Evolutionary conservation across 208 protist species (phyloP), one percentile per base, ranked within the genome.

Genomic region (Trypanosoma congolense): DNA sequence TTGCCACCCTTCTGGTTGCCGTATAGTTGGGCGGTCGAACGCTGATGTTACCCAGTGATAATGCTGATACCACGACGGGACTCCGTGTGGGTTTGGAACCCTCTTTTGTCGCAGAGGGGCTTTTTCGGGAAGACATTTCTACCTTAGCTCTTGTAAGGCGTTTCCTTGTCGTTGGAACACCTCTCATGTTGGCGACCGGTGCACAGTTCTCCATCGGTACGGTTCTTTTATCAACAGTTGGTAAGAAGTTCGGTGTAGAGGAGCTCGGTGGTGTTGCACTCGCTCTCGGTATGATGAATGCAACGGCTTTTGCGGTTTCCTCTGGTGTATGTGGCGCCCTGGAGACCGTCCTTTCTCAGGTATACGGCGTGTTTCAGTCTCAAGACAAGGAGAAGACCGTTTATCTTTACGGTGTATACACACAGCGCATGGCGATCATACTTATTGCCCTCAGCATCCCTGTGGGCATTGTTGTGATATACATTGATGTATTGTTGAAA

Each of bases 321-420:
- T 80, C 86, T 1, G 86, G 86, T 12, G 70, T 87, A 19, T 93
- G 82, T 48, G 86, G 86, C 4, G 86, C 86, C 14, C 61, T 93
- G 10, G 82, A 93, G 66, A 93, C 86, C 4, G 80, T 93, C 14
- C 73, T 93, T 12, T 90, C 86, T n/a, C 86, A 93, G 61, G 73
- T 66, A 41, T 93, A 84, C 33, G 86, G 86, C 4, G 43, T 54
- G 1, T 31, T 85, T 73, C 45, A 64, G 58, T 51, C 65, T 33
- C 14, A 42, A 77, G 26, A 46, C 24, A 33, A 49, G 54, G 51
- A 35, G 47, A 59, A 62, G 38, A 71, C 61, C 2, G 62, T 93
- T 21, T 67, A 86, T 54, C 87, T 93, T 40, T 93, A 89, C 52
- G 86, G 86, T 38, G 83, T 71, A 18, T 90, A 93, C 58, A 61